Conservation (phyloP, 345 rosid species). For the Hibiscus tridactylites region DNA sequence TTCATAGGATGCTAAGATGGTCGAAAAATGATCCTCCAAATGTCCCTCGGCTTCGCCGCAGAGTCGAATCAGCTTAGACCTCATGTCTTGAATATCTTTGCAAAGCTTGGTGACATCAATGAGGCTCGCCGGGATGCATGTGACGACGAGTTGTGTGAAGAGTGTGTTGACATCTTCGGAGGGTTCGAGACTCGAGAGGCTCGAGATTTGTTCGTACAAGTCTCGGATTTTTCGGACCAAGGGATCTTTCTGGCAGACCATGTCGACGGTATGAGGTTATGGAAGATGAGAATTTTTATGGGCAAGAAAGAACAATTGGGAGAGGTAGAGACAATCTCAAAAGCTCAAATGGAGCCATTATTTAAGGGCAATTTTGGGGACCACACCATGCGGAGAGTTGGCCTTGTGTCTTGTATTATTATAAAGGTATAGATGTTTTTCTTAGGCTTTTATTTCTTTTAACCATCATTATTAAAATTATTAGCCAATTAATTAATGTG, state of each 20-base stretch:
- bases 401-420: background rate
- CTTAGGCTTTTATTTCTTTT: no score
- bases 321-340: background rate
- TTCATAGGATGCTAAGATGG: constrained; percentile 39
- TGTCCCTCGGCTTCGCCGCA: constrained; percentile 72
- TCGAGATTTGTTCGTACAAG: constrained; percentile 57
- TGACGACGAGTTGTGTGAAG: constrained; percentile 62
- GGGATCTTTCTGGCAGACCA: constrained; percentile 11
- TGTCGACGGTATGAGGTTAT: background rate
- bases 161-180: constrained; percentile 74
- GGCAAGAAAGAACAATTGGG: background rate
- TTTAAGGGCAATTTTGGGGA: background rate
- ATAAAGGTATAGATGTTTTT: no score
- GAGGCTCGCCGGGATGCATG: constrained; percentile 82
- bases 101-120: constrained; percentile 61
- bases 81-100: constrained; percentile 44
- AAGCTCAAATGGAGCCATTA: background rate
- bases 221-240: constrained; percentile 50
- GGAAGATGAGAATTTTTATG: background rate
- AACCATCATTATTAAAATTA: no score
- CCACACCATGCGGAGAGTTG: background rate
- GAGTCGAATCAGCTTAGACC: constrained; percentile 61
- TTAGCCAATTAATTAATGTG: no score
- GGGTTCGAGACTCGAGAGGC: constrained; percentile 63
- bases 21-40: constrained; percentile 60